These are phyloP conservation scores for Malania oleifera DNA, from an alignment of 164 flowering plant species.

Conservation along the genomic window DNA sequence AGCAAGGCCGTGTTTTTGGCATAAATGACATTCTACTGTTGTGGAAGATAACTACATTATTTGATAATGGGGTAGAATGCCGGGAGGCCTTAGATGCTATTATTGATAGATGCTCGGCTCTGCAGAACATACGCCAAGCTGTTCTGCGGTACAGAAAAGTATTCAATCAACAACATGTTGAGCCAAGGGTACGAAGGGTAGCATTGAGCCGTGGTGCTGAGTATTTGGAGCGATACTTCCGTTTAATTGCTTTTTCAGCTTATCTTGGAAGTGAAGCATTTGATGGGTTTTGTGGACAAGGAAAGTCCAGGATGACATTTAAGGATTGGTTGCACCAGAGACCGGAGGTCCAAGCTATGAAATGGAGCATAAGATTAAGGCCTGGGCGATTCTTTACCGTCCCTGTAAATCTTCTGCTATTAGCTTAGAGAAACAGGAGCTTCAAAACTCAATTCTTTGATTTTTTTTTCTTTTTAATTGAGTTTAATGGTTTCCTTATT, in stretches of 20 bases:
- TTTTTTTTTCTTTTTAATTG: constrained; percentile 4
- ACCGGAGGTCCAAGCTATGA: constrained; percentile 95
- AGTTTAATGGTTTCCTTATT: neutral
- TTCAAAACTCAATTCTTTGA: neutral
- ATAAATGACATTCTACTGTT: constrained; percentile 79
- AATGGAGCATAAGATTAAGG: constrained; percentile 89
- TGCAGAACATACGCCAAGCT: constrained; percentile 92
- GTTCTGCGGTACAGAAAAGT: constrained; percentile 80
- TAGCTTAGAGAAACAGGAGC: neutral
- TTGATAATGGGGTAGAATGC: constrained; percentile 87
- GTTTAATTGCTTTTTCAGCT: constrained; percentile 91
- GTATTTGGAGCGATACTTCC: constrained; percentile 90
- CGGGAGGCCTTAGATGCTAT: constrained; percentile 86
- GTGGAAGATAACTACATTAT: constrained; percentile 80
- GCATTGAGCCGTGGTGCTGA: constrained; percentile 96
- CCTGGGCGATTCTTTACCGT: constrained; percentile 88
- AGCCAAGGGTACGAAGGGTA: constrained; percentile 82
- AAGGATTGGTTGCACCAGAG: constrained; percentile 86
- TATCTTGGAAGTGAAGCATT: constrained; percentile 94
- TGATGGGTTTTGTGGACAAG: constrained; percentile 93
- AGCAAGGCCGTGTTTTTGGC: constrained; percentile 61
- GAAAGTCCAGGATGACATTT: constrained; percentile 64
- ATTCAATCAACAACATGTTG: constrained; percentile 88
- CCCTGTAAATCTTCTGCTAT: constrained; percentile 52
- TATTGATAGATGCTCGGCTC: constrained; percentile 91